A percentile compares a stretch with the other conserved stretches of the same genome.
Evolutionary conservation across 2,329 filamentous ascomycete species (phyloP).

Genomic region (Macrophomina phaseolina): DNA sequence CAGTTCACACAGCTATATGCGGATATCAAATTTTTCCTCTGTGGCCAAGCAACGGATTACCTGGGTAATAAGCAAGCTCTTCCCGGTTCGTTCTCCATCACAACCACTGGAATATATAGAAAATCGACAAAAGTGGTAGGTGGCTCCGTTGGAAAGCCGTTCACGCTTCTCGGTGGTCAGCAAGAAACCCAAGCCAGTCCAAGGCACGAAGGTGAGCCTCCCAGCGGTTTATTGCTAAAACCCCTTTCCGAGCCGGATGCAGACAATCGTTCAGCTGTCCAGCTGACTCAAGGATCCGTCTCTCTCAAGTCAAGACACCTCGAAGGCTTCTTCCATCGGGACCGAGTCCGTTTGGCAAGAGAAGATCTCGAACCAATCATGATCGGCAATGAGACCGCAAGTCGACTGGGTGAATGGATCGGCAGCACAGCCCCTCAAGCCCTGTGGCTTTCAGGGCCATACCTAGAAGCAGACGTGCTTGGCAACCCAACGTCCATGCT

Average conservation of each 20-base stretch:
- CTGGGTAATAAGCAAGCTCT: background rate
- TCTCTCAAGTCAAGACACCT: constrained; percentile 24
- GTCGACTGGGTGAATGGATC: constrained; percentile 23
- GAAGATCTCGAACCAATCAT: background rate
- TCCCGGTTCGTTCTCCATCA: background rate
- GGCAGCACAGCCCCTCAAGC: background rate
- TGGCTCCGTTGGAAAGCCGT: no score
- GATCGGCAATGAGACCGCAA: background rate
- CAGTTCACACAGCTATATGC: background rate
- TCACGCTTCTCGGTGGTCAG: no score
- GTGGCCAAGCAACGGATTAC: background rate
- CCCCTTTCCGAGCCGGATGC: no score
- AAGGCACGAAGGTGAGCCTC: background rate
- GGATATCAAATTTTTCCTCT: background rate
- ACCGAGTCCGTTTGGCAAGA: constrained; percentile 20
- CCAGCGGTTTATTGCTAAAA: background rate
- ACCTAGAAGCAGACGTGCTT: constrained; percentile 18
- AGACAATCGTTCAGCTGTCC: no score
- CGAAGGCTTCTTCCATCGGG: constrained; percentile 27
- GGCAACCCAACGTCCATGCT: constrained; percentile 23
- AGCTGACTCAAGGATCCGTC: constrained; percentile 1
- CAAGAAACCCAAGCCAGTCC: no score
- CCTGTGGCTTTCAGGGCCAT: constrained; percentile 13
- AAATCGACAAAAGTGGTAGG: background rate
- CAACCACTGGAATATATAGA: background rate